A percentile compares a stretch with the other conserved stretches of the same genome.
phyloP scores from a whole-genome alignment of 2,329 filamentous ascomycete species.

The Ophiostoma sp. region DNA sequence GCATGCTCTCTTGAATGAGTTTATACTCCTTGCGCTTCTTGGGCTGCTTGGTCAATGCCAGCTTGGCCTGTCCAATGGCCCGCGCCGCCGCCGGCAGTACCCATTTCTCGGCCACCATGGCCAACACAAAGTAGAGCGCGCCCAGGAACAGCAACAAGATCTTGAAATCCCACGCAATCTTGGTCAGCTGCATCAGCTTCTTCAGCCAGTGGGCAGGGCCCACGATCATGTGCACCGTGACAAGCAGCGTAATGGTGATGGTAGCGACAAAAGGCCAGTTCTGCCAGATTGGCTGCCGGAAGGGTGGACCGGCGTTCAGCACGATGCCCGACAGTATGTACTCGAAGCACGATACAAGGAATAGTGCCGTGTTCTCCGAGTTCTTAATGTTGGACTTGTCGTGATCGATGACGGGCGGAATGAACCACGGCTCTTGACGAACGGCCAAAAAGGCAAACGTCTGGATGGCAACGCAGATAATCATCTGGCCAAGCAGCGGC shows the following conservation, averaged over 20 bases:
- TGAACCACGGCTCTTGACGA: constrained; percentile 79
- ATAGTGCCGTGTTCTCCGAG: constrained; percentile 89
- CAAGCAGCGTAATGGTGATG: constrained; percentile 64
- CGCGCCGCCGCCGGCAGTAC: constrained; percentile 70
- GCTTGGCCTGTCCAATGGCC: constrained; percentile 62
- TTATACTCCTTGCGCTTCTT: constrained; percentile 92
- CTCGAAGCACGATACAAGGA: constrained; percentile 88
- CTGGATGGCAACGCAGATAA: constrained; percentile 76
- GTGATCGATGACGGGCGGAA: constrained; percentile 72
- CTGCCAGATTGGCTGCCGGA: constrained; percentile 73
- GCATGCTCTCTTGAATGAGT: constrained; percentile 69
- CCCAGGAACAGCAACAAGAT: constrained; percentile 71
- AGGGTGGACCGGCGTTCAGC: constrained; percentile 87
- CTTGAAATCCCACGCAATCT: constrained; percentile 71
- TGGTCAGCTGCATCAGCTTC: constrained; percentile 81
- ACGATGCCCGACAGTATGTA: constrained; percentile 91
- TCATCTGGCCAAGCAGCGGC: constrained; percentile 85
- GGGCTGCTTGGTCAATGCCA: constrained; percentile 55
- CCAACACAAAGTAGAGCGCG: constrained; percentile 63
- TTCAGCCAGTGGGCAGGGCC: constrained; percentile 68
- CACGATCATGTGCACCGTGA: constrained; percentile 79
- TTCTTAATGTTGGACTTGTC: constrained; percentile 85
- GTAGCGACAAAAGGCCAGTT: constrained; percentile 87
- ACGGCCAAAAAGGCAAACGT: constrained; percentile 72
- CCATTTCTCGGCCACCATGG: constrained; percentile 71